Evolutionary conservation across 2,329 filamentous ascomycete genomes (phyloP).

Genomic region (Anthostomella pinea): DNA sequence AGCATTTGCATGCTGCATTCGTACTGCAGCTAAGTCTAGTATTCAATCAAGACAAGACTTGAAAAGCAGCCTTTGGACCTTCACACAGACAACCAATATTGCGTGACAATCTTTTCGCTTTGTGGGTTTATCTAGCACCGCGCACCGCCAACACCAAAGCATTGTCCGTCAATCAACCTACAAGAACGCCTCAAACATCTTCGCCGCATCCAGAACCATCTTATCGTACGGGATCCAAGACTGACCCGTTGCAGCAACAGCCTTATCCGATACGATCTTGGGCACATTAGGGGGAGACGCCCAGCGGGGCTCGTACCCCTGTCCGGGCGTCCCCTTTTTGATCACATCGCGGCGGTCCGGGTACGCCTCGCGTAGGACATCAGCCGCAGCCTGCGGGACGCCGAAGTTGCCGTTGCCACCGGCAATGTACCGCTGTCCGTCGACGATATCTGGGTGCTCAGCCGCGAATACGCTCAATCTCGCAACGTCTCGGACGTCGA

Average conservation of each 20-base stretch:
- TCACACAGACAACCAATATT: too few species aligned
- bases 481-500: conserved; percentile 46
- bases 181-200: conserved; percentile 14
- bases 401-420: conserved; percentile 25
- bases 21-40: not conserved
- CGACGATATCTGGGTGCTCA: conserved; percentile 33
- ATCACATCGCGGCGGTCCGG: conserved; percentile 36
- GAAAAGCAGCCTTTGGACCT: too few species aligned
- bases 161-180: not conserved
- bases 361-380: conserved; percentile 39
- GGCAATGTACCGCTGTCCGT: conserved; percentile 42
- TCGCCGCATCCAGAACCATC: conserved; percentile 15
- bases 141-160: not conserved
- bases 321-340: conserved; percentile 34
- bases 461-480: conserved; percentile 36
- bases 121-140: too few species aligned
- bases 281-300: conserved; percentile 1
- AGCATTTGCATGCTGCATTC: not conserved
- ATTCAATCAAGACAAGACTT: not conserved
- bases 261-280: conserved; percentile 7
- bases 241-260: conserved; percentile 12
- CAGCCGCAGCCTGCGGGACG: conserved; percentile 37
- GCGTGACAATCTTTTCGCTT: too few species aligned
- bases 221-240: conserved; percentile 16
- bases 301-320: conserved; percentile 34